Evolutionary conservation across 192 early-diverging fungal species (phyloP).

Genomic region (Podila horticola): DNA sequence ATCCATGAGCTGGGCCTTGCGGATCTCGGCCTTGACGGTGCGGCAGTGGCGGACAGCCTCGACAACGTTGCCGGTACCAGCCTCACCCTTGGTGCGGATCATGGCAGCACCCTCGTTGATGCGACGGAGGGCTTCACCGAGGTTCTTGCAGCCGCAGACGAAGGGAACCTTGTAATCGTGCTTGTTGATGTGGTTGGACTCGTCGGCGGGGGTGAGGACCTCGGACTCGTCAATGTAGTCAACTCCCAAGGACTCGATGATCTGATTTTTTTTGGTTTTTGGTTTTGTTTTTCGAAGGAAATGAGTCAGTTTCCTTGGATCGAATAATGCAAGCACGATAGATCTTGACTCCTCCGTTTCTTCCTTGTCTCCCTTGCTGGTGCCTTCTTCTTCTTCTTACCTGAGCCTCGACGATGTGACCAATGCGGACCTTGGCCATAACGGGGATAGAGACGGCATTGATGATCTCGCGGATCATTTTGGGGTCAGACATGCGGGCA

Average conservation of each 20-base stretch:
- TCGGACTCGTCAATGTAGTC: constrained; percentile 99
- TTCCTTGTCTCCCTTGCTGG: background rate
- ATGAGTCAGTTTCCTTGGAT: background rate
- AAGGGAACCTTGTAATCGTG: constrained; percentile 92
- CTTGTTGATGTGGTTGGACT: constrained; percentile 96
- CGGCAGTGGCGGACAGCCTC: constrained; percentile 97
- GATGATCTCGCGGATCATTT: constrained; percentile 97
- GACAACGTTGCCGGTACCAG: constrained; percentile 98
- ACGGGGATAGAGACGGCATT: constrained; percentile 96
- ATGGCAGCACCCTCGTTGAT: constrained; percentile 98
- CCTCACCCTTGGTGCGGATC: constrained; percentile 99
- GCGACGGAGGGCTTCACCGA: constrained; percentile 96
- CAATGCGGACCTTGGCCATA: constrained; percentile 99
- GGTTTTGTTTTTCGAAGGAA: background rate
- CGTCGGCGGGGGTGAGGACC: constrained; percentile 96
- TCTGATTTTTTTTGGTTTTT: constrained; percentile 51
- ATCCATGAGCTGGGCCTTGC: constrained; percentile 83
- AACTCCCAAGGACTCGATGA: constrained; percentile 89
- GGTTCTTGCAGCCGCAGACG: constrained; percentile 96
- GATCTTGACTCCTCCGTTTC: too few relatives aligned
- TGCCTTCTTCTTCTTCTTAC: constrained; percentile 19
- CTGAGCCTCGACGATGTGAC: constrained; percentile 99
- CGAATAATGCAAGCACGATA: too few relatives aligned
- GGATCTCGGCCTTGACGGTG: constrained; percentile 88
- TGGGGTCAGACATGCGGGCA: constrained; percentile 98